Percentiles rank a stretch among this genome's conserved stretches.
Evolutionary conservation across 257 asterid species (phyloP).

Genomic region (Solanum microdontum): DNA sequence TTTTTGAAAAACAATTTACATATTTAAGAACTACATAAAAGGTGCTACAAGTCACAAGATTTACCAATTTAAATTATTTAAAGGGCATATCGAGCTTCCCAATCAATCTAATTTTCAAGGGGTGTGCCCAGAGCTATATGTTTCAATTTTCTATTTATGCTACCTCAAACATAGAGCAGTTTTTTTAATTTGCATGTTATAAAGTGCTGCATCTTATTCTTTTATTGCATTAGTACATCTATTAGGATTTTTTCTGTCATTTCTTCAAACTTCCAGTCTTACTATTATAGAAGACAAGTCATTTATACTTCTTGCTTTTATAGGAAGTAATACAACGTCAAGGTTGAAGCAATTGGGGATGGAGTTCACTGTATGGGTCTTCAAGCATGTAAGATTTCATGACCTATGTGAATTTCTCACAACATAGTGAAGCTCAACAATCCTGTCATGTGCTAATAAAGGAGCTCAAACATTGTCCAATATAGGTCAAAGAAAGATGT

Average conservation of each 20-base stretch:
- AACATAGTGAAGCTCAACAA: neutral
- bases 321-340: slow-evolving; percentile 81
- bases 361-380: slow-evolving; percentile 99
- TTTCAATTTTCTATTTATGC: neutral
- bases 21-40: neutral
- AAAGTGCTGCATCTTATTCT: neutral
- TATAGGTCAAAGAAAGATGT: neutral
- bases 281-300: neutral
- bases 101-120: neutral
- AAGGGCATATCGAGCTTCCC: neutral
- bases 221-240: neutral
- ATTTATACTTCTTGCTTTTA: slow-evolving; percentile 10
- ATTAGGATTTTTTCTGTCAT: neutral
- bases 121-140: neutral
- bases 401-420: neutral
- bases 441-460: neutral
- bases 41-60: neutral
- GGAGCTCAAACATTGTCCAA: neutral
- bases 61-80: neutral
- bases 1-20: too few relatives aligned
- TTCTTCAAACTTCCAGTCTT: neutral
- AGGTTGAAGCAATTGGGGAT: slow-evolving; percentile 94
- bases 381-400: slow-evolving; percentile 73
- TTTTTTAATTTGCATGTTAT: neutral
- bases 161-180: neutral